Evolutionary conservation across 2,329 filamentous ascomycete genomes (phyloP).

Genomic region (Eurotiales sp.): DNA sequence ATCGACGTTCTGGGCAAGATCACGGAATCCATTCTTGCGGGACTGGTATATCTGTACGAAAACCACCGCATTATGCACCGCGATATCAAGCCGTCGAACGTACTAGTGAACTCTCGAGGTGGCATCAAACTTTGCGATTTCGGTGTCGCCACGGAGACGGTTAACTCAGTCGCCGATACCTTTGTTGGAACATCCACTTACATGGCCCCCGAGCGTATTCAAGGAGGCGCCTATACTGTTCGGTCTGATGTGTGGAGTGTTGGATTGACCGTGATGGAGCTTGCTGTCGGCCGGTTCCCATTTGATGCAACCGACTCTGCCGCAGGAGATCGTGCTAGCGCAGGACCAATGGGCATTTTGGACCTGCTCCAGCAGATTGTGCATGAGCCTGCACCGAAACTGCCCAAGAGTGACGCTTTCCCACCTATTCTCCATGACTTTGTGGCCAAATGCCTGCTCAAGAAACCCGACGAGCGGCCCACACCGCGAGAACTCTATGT

Average conservation of each 20-base stretch:
- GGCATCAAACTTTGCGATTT: constrained; percentile 98
- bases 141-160: constrained; percentile 94
- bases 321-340: constrained; percentile 62
- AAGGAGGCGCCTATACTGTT: constrained; percentile 94
- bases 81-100: constrained; percentile 98
- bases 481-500: constrained; percentile 93
- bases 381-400: constrained; percentile 84
- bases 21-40: constrained; percentile 88
- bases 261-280: constrained; percentile 89
- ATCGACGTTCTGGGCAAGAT: constrained; percentile 98
- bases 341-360: constrained; percentile 83
- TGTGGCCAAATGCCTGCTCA: constrained; percentile 91
- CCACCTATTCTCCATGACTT: constrained; percentile 92
- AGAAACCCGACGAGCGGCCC: constrained; percentile 81
- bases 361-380: constrained; percentile 97
- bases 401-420: constrained; percentile 97
- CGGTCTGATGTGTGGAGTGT: constrained; percentile 99
- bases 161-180: constrained; percentile 96
- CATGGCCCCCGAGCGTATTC: constrained; percentile 97
- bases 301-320: constrained; percentile 81
- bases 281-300: constrained; percentile 95
- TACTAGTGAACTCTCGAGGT: constrained; percentile 89
- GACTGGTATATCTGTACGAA: constrained; percentile 90
- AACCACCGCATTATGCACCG: constrained; percentile 98
- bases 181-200: constrained; percentile 99